phyloP scores from a whole-genome alignment of 805 yeast species.

The Kodamaea nitidulidarum region DNA sequence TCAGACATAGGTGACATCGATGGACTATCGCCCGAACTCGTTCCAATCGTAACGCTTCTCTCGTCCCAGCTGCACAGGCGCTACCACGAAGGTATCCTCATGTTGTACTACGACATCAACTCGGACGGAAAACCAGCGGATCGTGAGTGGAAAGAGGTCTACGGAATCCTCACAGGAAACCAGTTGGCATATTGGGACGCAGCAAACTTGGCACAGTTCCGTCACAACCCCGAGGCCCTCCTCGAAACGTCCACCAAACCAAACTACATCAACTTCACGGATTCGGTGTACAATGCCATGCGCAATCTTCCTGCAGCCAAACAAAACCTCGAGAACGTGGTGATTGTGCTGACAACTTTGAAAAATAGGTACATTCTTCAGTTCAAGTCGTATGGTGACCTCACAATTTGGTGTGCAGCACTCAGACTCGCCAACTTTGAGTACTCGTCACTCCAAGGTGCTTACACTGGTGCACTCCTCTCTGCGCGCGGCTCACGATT shows the following conservation, averaged over 20 bases:
- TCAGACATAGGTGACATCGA: slow-evolving; percentile 14
- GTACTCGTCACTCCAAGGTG: slow-evolving; percentile 81
- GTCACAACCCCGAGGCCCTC: slow-evolving; percentile 49
- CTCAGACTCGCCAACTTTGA: slow-evolving; percentile 79
- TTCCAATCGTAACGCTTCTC: slow-evolving; percentile 70
- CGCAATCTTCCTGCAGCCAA: slow-evolving; percentile 61
- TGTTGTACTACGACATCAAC: slow-evolving; percentile 68
- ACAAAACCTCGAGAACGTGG: slow-evolving; percentile 63
- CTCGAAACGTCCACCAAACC: slow-evolving; percentile 69
- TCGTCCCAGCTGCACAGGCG: slow-evolving; percentile 73
- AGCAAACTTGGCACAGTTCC: slow-evolving; percentile 51
- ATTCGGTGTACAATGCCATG: slow-evolving; percentile 77
- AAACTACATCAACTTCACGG: slow-evolving; percentile 84
- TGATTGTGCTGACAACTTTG: slow-evolving; percentile 88
- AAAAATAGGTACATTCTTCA: slow-evolving; percentile 85
- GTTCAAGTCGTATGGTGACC: slow-evolving; percentile 60
- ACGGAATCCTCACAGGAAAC: slow-evolving; percentile 85
- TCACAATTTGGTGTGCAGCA: slow-evolving; percentile 77
- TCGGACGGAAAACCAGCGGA: slow-evolving; percentile 85
- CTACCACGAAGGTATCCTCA: slow-evolving; percentile 71
- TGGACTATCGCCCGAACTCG: slow-evolving; percentile 44
- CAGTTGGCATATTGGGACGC: slow-evolving; percentile 94
- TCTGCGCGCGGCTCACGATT: slow-evolving; percentile 87
- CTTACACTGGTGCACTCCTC: slow-evolving; percentile 91
- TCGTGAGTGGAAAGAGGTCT: slow-evolving; percentile 87